Base-by-base conservation (phyloP, 164 flowering plant species). In the Stephania japonica region DNA sequence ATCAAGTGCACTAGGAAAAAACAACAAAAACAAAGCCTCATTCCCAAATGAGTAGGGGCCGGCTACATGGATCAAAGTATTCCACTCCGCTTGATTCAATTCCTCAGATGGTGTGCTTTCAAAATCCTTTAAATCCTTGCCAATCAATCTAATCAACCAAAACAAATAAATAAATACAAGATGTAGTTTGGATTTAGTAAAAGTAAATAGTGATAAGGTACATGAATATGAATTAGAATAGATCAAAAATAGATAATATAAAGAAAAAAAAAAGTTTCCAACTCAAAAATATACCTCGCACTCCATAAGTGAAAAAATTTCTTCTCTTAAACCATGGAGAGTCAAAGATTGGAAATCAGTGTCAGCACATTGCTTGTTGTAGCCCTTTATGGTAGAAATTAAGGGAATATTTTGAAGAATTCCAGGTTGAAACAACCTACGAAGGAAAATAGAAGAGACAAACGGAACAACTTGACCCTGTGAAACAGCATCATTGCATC, bases 381-480 rank as follows among this genome's bases (percentile, higher is more conserved):
- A 88, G 50, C 89, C 87, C 68, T 80, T 79, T n/a, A 91, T 79
- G 16, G 94, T 89, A 75, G 82, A 77, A 78, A 84, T 87, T 65
- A 95, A 77, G 71, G 85, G 86, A 78, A 61, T 72, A 80, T 75
- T 78, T 74, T 90, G 83, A 80, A 78, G 76, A 80, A 93, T 88
- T 44, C 98, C 97, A 70, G 96, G 97, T 72, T 80, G 86, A 75
- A 95, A 90, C 72, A 95, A 82, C 81, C 90, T 86, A 61, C 83
- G 90, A 26, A 93, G 75, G 84, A 89, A 91, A 73, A 90, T 86
- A n/a, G 97, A 87, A 67, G 99, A 91, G 38, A 95, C 68, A 81
- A 90, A 81, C 23, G 86, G 86, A 10, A 84, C 71, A 73, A 82
- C 76, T 59, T 85, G 83, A 67, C 86, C 99, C 98, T 93, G 94